Base-by-base conservation (phyloP, 2,329 filamentous ascomycete species). In the Alternaria sp. region DNA sequence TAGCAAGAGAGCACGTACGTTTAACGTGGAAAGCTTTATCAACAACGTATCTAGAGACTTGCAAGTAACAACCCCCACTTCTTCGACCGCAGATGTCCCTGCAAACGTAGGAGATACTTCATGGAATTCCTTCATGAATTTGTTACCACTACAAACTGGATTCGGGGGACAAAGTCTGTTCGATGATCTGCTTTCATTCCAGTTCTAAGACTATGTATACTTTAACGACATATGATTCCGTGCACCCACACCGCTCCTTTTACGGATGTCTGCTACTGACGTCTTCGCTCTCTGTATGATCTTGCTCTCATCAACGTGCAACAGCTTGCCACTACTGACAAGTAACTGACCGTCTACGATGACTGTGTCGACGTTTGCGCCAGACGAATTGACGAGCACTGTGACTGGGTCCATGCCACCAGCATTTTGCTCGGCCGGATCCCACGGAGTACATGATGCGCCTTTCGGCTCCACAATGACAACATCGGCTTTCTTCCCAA, bases 401-500 rank as follows among this genome's bases (percentile, higher is more conserved):
- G 78, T 81, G n/a, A 81, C 71, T 0, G 81, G 77, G 58, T 77
- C 76, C 1, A 78, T 60, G 0, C 78, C 78, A 62, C 68, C 32
- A 52, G n/a, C 42, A n/a, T 39, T 5, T 20, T 77, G 57, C 47
- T 76, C 68, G 3, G 55, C 59, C 28, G 76, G 74, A 47, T 79
- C 77, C 73, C 77, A 82, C 2, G 80, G 81, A 59, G 78, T 76
- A 24, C 65, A 71, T n/a, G 75, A 68, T 7, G 78, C 67, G 1
- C 74, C 74, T 14, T 72, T 69, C 3, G 73, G 66, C 46, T 76
- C 36, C 65, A 72, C 62, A 26, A 71, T 72, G 2, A 81, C 79
- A 39, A 82, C 75, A 57, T 82, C 79, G 0, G 80, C 79, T 57
- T 80, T 81, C 69, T 81, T 82, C 1, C 78, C 79, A 6, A 77